Percentiles rank a stretch among this genome's conserved stretches.
Evolutionary conservation across 495 filamentous ascomycete genomes (phyloP).

Genomic region (Chaetomium fimeti): DNA sequence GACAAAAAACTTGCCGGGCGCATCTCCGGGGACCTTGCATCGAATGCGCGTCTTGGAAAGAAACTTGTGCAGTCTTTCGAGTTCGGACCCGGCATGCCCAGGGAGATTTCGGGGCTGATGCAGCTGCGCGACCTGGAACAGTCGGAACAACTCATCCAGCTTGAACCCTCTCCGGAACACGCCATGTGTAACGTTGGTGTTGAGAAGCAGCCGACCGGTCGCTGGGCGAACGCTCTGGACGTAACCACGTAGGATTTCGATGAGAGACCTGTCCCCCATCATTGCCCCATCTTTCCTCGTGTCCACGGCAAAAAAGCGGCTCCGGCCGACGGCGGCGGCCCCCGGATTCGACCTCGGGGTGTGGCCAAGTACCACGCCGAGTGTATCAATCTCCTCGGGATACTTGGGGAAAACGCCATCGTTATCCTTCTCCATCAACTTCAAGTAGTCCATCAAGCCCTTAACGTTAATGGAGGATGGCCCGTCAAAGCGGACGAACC

Average conservation of each 20-base stretch:
- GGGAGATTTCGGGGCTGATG: neutral
- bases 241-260: slow-evolving; percentile 60
- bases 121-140: slow-evolving; percentile 17
- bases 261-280: slow-evolving; percentile 36
- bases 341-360: slow-evolving; percentile 36
- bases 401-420: slow-evolving; percentile 44
- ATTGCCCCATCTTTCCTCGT: slow-evolving; percentile 20
- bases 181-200: slow-evolving; percentile 55
- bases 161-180: slow-evolving; percentile 42
- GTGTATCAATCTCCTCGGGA: slow-evolving; percentile 45
- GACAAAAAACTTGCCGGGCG: slow-evolving; percentile 36
- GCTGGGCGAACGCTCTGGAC: slow-evolving; percentile 66
- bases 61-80: slow-evolving; percentile 38
- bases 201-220: slow-evolving; percentile 62
- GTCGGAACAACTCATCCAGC: slow-evolving; percentile 30
- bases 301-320: slow-evolving; percentile 46
- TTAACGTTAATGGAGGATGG: slow-evolving; percentile 45
- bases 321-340: slow-evolving; percentile 39
- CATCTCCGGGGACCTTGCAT: slow-evolving; percentile 40
- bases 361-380: slow-evolving; percentile 51
- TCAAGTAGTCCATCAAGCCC: slow-evolving; percentile 54
- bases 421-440: slow-evolving; percentile 42
- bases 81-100: too few relatives aligned
- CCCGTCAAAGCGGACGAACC: slow-evolving; percentile 45
- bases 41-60: slow-evolving; percentile 48